phyloP scores from a whole-genome alignment of 2,329 filamentous ascomycete genomes.

The Fusarium miscanthi region DNA sequence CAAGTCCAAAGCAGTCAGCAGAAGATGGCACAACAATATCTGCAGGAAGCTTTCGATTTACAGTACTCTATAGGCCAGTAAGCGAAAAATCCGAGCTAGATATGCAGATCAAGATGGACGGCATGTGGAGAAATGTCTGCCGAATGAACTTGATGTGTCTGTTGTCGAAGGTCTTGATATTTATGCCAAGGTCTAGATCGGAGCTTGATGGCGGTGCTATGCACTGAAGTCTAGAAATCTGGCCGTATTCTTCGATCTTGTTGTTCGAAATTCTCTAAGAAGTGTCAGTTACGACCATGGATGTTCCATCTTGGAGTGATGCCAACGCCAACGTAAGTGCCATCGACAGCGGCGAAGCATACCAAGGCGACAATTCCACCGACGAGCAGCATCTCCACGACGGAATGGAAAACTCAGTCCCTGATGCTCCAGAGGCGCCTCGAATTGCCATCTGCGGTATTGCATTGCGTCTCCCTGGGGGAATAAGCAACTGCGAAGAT shows the following conservation, averaged over 20 bases:
- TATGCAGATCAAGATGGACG: neutral
- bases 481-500: neutral
- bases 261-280: too few species aligned
- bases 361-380: neutral
- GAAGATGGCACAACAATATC: neutral
- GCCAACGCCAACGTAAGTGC: neutral
- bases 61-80: neutral
- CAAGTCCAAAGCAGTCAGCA: neutral
- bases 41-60: neutral
- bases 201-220: neutral
- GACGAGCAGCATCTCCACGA: neutral
- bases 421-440: neutral
- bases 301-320: neutral
- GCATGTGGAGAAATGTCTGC: neutral
- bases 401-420: neutral
- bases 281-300: neutral
- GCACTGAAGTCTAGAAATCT: neutral
- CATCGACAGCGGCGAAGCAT: neutral
- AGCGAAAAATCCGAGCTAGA: neutral
- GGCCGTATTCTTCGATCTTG: too few species aligned
- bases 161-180: neutral
- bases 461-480: neutral
- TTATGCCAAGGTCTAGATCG: neutral
- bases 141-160: neutral
- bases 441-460: slow-evolving; percentile 1